Base-by-base conservation (phyloP, 108 stramenopile genomes). In the Cyclotella atomus region DNA sequence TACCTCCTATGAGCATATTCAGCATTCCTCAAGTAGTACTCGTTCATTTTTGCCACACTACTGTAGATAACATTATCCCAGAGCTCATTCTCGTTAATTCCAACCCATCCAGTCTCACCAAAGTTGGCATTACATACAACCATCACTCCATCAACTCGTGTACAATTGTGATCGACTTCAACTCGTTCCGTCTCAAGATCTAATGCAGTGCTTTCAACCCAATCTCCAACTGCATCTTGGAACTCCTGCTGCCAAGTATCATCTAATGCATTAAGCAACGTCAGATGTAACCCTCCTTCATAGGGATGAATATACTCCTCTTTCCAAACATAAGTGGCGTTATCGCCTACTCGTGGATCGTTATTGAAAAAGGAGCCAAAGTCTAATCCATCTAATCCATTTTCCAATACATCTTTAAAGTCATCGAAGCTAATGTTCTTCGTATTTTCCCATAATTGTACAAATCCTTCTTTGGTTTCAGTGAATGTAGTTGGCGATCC, bases 41-140 rank as follows among this genome's bases (percentile, higher is more conserved):
- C 89, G 63, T 93, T 93, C 92, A 93, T 91, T 45, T 89, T 88
- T n/a, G 90, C 84, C 2, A 89, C 84, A 38, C 81, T 83, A 23
- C 81, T 75, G 21, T 71, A 35, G 35, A 93, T 91, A 1, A 59
- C 41, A 2, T 38, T 62, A 15, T 33, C 33, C 17, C 23, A 6
- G 25, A 79, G 68, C 7, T 68, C 28, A 55, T 90, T 76, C 55
- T 88, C 87, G 46, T 93, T 93, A 61, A 93, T 87, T 1, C 91
- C 91, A 9, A 85, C 71, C 91, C 88, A 89, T 35, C 89, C 91
- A 15, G 87, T 90, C 19, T 86, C 85, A 7, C 89, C 91, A 56
- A 78, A 87, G 50, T 90, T 88, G 35, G 63, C 87, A 70, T 89
- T 88, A 70, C 91, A 93, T 0, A 93, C 89, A 53, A 83, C 86